Base-by-base conservation (phyloP, 768 basidiomycete species). In the Pleurotus pulmonarius region DNA sequence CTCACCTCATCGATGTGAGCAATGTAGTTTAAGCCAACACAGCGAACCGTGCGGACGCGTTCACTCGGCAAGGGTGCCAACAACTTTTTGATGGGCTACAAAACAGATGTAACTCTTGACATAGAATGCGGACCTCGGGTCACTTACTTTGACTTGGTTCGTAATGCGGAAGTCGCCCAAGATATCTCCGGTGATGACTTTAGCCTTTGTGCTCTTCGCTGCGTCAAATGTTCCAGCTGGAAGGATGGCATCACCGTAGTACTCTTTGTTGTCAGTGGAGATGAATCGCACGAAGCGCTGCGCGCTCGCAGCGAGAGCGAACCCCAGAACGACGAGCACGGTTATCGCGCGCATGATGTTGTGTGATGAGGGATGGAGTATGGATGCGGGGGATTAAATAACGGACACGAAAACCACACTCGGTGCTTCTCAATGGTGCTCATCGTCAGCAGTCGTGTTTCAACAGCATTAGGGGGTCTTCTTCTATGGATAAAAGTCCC, bases 251-350 rank as follows among this genome's bases (percentile, higher is more conserved):
- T 74, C 73, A n/a, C 73, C 73, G 44, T 67, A 70, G 57, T 74
- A 74, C 58, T 65, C 66, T 44, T 69, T 65, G 48, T 67, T 66
- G 56, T 74, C 72, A 11, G 67, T 69, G 12, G 73, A 68, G 38
- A 73, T 66, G 65, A 74, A 74, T n/a, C 73, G 70, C 57, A 74
- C 72, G 51, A 74, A 69, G 40, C 71, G 70, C 59, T 72, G 68
- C 24, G 70, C 71, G 45, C 60, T 63, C 13, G 61, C 64, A 12
- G 62, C 18, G 4, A 72, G 49, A n/a, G 57, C 49, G 18, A 58
- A 56, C 29, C 60, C 45, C 1, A 66, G 45, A 37, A 65, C 26
- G 2, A 56, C 16, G 6, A 56, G 29, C 18, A 60, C 25, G 5
- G 56, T 40, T 15, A 39, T 49, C 12, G 57, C 16, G 46, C 59